A percentile compares a stretch with the other conserved stretches of the same genome.
Evolutionary conservation across 352 stramenopile species (phyloP).

Genomic region (Phytopythium boreale): DNA sequence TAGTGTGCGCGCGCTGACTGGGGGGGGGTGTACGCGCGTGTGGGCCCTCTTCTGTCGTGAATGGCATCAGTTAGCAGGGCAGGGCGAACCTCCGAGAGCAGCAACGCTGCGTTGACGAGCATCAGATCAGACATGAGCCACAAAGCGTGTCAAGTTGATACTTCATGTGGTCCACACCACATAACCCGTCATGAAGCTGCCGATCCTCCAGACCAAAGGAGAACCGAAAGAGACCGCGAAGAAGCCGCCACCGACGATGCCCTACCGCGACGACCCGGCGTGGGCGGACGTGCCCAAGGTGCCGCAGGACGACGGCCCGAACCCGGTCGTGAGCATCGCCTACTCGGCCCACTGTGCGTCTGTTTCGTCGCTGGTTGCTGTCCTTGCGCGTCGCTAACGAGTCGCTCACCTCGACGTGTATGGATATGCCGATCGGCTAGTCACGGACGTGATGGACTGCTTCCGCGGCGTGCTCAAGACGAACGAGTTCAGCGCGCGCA

Average conservation of each 20-base stretch:
- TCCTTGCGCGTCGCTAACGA: background rate
- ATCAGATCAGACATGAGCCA: too few relatives aligned
- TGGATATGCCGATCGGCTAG: slow-evolving; percentile 25
- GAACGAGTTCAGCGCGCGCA: slow-evolving; percentile 91
- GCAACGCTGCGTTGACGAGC: too few relatives aligned
- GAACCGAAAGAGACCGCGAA: background rate
- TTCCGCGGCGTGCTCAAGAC: slow-evolving; percentile 91
- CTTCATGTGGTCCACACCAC: background rate
- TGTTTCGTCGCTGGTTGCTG: background rate
- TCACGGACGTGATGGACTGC: slow-evolving; percentile 91
- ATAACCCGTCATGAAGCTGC: background rate
- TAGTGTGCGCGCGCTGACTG: too few relatives aligned
- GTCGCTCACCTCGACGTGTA: too few relatives aligned
- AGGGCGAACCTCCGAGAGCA: background rate
- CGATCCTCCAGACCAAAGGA: background rate
- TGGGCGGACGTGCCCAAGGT: slow-evolving; percentile 86
- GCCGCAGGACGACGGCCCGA: slow-evolving; percentile 77
- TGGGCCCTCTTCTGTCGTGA: too few relatives aligned
- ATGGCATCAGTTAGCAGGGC: too few relatives aligned
- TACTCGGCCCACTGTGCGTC: slow-evolving; percentile 72
- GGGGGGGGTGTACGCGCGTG: too few relatives aligned
- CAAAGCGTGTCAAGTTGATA: too few relatives aligned
- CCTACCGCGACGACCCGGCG: slow-evolving; percentile 58
- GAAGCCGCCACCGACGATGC: slow-evolving; percentile 17
- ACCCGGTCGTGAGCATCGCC: slow-evolving; percentile 74